A percentile compares a stretch with the other conserved stretches of the same genome.
Evolutionary conservation across 2,329 filamentous ascomycete species (phyloP).

Genomic region (Mycosphaerella sp.): DNA sequence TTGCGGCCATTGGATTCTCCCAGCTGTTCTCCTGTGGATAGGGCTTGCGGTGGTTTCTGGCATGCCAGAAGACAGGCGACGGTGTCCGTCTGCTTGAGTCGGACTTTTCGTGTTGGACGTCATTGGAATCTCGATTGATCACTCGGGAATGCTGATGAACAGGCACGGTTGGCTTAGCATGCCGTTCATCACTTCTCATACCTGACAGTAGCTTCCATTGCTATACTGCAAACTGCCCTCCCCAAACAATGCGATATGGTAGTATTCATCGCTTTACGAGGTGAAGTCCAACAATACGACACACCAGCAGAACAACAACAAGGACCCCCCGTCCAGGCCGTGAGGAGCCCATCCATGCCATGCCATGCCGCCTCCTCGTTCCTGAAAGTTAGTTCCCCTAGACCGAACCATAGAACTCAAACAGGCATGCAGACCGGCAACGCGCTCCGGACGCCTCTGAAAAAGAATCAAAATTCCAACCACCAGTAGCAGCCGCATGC

Average conservation of each 20-base stretch:
- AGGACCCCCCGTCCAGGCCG: background rate
- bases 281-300: conserved; percentile 1
- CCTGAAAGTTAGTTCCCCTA: conserved; percentile 7
- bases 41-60: conserved; percentile 1
- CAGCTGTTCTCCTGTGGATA: background rate
- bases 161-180: no score
- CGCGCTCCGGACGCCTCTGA: conserved; percentile 4
- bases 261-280: background rate
- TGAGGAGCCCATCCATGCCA: no score
- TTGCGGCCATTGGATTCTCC: conserved; percentile 1
- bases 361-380: no score
- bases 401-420: conserved; percentile 2
- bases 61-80: background rate
- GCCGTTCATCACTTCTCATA: no score
- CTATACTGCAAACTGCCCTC: no score
- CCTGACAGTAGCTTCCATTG: no score
- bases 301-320: background rate
- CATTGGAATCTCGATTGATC: conserved; percentile 2
- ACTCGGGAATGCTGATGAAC: no score
- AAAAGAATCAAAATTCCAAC: no score
- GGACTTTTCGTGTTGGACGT: conserved; percentile 1
- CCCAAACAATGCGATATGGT: no score
- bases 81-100: conserved; percentile 1
- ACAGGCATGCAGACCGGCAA: conserved; percentile 6
- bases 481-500: conserved; percentile 5